Percentiles rank a stretch among this genome's conserved stretches.
These are phyloP conservation scores for Leptographium wingfieldii DNA, from an alignment of 2,329 filamentous ascomycete species.

Conservation along the genomic window DNA sequence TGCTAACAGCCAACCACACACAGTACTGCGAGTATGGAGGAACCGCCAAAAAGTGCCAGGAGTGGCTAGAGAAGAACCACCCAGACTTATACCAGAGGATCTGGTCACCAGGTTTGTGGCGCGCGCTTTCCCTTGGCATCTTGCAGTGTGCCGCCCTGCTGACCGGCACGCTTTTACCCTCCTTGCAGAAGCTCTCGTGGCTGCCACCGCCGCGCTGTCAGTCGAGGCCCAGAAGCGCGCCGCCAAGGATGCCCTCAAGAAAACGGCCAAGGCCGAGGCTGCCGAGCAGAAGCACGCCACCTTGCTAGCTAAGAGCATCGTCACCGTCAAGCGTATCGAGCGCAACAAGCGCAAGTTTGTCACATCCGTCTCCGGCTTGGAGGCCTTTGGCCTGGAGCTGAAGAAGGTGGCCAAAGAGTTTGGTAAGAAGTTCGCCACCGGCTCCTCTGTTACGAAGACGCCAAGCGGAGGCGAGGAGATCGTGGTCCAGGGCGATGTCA, in stretches of 20 bases:
- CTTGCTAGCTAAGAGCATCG: conserved; percentile 66
- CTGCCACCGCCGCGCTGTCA: conserved; percentile 74
- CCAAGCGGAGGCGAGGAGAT: conserved; percentile 86
- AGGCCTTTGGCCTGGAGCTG: conserved; percentile 80
- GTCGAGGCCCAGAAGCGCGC: conserved; percentile 88
- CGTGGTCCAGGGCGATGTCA: conserved; percentile 93
- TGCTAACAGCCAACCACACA: background rate
- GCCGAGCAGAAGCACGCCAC: conserved; percentile 74
- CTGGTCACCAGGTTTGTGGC: conserved; percentile 66
- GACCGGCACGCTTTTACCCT: background rate
- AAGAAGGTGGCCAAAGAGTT: conserved; percentile 86
- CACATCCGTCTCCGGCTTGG: conserved; percentile 80
- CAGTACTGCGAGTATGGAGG: conserved; percentile 99
- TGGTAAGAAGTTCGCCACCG: conserved; percentile 97
- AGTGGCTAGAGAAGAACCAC: conserved; percentile 76
- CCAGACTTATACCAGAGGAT: conserved; percentile 62
- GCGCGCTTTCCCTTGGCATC: background rate
- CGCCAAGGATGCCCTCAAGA: conserved; percentile 92
- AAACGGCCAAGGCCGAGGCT: conserved; percentile 85
- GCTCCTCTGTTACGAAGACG: conserved; percentile 81
- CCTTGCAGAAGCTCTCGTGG: conserved; percentile 59
- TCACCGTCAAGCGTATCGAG: conserved; percentile 93
- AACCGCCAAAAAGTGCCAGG: conserved; percentile 90
- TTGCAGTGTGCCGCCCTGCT: background rate
- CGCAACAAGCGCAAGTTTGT: conserved; percentile 97